A percentile compares a stretch with the other conserved stretches of the same genome.
These are phyloP conservation scores for Thermothelomyces thermophilus DNA, from an alignment of 2,329 filamentous ascomycete genomes.

Conservation along the genomic window DNA sequence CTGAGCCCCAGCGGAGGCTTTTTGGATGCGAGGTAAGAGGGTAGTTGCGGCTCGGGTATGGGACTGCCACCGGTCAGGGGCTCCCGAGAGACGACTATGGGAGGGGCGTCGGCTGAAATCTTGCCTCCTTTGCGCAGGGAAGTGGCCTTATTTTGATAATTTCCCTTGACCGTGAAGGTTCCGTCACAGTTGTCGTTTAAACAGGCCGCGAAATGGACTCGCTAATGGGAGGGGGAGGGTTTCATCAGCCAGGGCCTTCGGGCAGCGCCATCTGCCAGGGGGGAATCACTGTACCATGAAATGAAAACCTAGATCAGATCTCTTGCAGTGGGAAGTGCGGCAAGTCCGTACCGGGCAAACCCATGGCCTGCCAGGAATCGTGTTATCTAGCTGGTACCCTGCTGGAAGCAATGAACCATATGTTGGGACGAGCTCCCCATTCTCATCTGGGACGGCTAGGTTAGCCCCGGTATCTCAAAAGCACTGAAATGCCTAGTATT, in stretches of 20 bases:
- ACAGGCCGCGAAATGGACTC: constrained; percentile 16
- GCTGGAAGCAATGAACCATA: constrained; percentile 22
- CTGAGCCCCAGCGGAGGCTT: neutral
- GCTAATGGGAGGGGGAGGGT: constrained; percentile 4
- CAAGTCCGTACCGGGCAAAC: constrained; percentile 24
- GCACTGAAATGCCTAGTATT: neutral
- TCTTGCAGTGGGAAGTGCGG: constrained; percentile 12
- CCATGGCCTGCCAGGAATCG: constrained; percentile 20
- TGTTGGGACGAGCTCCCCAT: constrained; percentile 7
- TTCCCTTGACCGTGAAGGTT: constrained; percentile 16
- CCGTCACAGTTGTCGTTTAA: constrained; percentile 24
- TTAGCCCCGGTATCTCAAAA: neutral
- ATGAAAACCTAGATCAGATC: constrained; percentile 19
- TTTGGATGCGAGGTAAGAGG: neutral
- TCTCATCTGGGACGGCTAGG: constrained; percentile 9
- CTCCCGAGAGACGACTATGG: constrained; percentile 18
- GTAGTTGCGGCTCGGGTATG: neutral
- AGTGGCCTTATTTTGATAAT: constrained; percentile 3
- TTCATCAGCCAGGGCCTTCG: neutral
- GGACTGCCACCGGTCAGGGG: neutral
- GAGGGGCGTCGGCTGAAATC: constrained; percentile 10
- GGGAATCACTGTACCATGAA: constrained; percentile 16
- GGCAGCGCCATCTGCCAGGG: neutral
- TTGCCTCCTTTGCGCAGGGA: constrained; percentile 10
- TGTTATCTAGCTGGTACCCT: constrained; percentile 21